phyloP scores from a whole-genome alignment of 805 yeast genomes.

The Alloascoidea hylecoeti region DNA sequence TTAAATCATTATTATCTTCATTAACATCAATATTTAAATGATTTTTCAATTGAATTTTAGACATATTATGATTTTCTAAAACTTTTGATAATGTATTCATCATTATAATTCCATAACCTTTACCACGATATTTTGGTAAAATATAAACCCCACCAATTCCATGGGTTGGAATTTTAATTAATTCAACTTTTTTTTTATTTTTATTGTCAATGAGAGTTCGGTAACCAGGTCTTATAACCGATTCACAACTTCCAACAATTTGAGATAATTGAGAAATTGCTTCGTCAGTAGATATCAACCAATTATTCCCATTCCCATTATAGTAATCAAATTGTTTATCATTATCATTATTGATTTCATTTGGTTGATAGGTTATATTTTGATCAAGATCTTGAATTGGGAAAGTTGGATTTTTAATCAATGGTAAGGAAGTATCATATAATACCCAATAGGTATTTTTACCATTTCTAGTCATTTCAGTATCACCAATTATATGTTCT shows the following conservation, averaged over 20 bases:
- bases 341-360: too few species aligned
- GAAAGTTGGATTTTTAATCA: too few species aligned
- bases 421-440: neutral
- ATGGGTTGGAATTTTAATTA: neutral
- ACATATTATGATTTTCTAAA: neutral
- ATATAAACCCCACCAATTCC: neutral
- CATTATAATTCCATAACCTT: neutral
- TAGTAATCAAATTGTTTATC: too few species aligned
- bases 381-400: too few species aligned
- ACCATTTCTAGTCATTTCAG: neutral
- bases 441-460: neutral
- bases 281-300: too few species aligned
- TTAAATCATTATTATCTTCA: neutral
- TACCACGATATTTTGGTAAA: neutral
- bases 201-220: neutral
- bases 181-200: neutral
- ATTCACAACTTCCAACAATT: constrained; percentile 1
- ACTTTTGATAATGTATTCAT: neutral
- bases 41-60: neutral
- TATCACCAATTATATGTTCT: neutral
- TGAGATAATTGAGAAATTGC: too few species aligned
- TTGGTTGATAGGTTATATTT: too few species aligned
- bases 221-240: neutral
- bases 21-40: too few species aligned
- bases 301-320: too few species aligned